phyloP scores from a whole-genome alignment of 371 early-diverging fungal species.

The Mycotypha africana region DNA sequence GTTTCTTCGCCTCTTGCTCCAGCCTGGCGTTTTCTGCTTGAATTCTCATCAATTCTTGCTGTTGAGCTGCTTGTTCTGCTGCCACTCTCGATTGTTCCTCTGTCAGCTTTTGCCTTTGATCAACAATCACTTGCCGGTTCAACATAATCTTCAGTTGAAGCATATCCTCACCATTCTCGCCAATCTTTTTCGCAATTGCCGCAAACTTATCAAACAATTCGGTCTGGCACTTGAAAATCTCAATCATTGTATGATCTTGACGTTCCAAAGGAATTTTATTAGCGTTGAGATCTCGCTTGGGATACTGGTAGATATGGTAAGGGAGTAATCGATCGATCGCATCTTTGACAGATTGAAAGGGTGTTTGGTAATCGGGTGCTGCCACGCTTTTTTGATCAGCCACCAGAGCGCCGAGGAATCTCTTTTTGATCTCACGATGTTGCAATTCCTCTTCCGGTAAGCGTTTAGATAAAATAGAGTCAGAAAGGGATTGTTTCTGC shows the following conservation, averaged over 20 bases:
- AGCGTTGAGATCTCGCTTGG: constrained; percentile 51
- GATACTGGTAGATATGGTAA: constrained; percentile 70
- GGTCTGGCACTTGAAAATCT: constrained; percentile 36
- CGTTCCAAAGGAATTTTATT: constrained; percentile 45
- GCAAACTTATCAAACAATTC: constrained; percentile 32
- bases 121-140: constrained; percentile 27
- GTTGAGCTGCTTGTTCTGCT: constrained; percentile 38
- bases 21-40: constrained; percentile 33
- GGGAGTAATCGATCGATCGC: constrained; percentile 63
- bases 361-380: constrained; percentile 49
- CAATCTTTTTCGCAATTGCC: constrained; percentile 5
- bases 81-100: constrained; percentile 38
- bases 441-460: constrained; percentile 45
- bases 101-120: constrained; percentile 25
- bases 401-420: constrained; percentile 32
- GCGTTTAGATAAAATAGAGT: constrained; percentile 35
- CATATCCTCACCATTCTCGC: constrained; percentile 8
- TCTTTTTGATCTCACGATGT: constrained; percentile 34
- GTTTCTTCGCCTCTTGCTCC: constrained; percentile 9
- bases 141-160: constrained; percentile 25
- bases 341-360: constrained; percentile 57
- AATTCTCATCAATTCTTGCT: constrained; percentile 34
- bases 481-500: constrained; percentile 8
- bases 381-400: constrained; percentile 48
- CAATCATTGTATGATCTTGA: constrained; percentile 36